Evolutionary conservation across 495 filamentous ascomycete genomes (phyloP).

Genomic region (Penicillium nucicola): DNA sequence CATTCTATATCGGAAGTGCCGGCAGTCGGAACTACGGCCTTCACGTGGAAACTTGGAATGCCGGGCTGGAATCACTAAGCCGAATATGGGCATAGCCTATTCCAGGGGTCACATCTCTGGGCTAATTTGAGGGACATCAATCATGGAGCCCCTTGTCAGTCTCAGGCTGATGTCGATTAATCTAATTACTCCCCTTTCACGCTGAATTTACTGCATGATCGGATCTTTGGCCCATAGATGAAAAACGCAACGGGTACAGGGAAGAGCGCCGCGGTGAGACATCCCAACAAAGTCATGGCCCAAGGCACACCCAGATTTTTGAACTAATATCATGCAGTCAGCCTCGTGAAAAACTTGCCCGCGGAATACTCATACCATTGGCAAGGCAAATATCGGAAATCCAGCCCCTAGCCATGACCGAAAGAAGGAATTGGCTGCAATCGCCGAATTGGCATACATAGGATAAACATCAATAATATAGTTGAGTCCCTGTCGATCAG

Average conservation of each 20-base stretch:
- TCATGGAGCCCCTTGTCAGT: too few relatives aligned
- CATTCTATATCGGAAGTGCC: too few relatives aligned
- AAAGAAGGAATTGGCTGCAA: constrained; percentile 48
- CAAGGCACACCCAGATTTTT: constrained; percentile 54
- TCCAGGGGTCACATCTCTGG: too few relatives aligned
- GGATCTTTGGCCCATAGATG: constrained; percentile 55
- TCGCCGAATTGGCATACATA: constrained; percentile 44
- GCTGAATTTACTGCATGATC: constrained; percentile 33
- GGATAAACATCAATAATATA: constrained; percentile 56
- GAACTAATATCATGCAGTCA: constrained; percentile 30
- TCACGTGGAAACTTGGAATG: too few relatives aligned
- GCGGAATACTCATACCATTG: constrained; percentile 43
- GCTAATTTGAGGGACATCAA: too few relatives aligned
- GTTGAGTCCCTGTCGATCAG: constrained; percentile 34
- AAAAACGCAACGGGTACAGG: constrained; percentile 65
- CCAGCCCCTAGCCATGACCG: constrained; percentile 39
- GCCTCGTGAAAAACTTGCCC: constrained; percentile 36
- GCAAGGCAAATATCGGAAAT: constrained; percentile 58
- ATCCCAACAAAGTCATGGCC: constrained; percentile 58
- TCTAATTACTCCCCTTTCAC: not conserved
- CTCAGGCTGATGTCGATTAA: too few relatives aligned
- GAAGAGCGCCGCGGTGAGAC: constrained; percentile 51
- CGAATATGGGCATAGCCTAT: too few relatives aligned
- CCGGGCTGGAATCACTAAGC: too few relatives aligned
- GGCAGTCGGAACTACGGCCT: too few relatives aligned